These are phyloP conservation scores for Solioccasus polychromus DNA, from an alignment of 768 basidiomycete species.

Conservation along the genomic window DNA sequence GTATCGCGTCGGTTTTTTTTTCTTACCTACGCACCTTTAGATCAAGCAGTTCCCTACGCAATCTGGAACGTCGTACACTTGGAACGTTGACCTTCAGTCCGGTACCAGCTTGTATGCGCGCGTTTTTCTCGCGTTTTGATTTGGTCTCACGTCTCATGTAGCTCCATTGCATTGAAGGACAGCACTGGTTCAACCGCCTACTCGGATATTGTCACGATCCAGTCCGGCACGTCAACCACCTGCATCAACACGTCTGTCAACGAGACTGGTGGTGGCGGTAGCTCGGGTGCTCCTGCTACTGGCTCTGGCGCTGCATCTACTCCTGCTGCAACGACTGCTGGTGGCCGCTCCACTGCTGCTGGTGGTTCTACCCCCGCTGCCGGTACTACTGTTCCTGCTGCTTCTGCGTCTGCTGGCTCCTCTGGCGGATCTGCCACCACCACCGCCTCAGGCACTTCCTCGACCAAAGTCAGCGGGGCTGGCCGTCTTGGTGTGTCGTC, in stretches of 20 bases:
- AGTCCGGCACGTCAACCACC: conserved; percentile 30
- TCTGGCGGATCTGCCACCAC: conserved; percentile 9
- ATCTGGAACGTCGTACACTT: conserved; percentile 44
- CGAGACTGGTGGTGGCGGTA: conserved; percentile 9
- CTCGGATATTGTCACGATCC: conserved; percentile 49
- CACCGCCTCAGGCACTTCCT: conserved; percentile 23
- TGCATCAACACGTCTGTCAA: conserved; percentile 27
- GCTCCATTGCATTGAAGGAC: conserved; percentile 59
- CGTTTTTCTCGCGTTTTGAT: neutral
- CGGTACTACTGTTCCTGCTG: neutral
- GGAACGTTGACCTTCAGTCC: conserved; percentile 48
- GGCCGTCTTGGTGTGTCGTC: conserved; percentile 28
- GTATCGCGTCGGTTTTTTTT: no score
- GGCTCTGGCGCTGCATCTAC: conserved; percentile 7
- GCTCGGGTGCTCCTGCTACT: conserved; percentile 4
- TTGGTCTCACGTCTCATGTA: conserved; percentile 22
- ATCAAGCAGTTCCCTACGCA: conserved; percentile 51
- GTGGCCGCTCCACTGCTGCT: conserved; percentile 1
- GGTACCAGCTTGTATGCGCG: conserved; percentile 45
- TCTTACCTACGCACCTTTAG: conserved; percentile 32
- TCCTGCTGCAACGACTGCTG: neutral
- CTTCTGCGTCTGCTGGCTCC: neutral
- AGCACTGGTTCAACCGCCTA: conserved; percentile 50
- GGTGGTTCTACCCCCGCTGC: neutral
- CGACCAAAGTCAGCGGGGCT: conserved; percentile 32